Conservation (phyloP, 106 monocot species). For the Cymbidium sinense region DNA sequence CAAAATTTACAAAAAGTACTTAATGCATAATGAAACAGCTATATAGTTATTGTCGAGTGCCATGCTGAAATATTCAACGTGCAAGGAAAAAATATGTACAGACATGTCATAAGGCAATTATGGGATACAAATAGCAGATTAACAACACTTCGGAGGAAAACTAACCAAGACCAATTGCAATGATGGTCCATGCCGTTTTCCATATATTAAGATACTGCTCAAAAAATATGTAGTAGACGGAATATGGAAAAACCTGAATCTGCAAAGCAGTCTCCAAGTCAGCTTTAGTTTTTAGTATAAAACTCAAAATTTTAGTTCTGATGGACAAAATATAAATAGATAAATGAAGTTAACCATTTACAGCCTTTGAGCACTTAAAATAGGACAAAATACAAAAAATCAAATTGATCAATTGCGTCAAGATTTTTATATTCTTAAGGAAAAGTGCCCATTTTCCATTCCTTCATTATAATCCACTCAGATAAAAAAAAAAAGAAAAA, state of each 20-base stretch:
- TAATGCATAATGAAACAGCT: neutral
- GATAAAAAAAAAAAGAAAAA: neutral
- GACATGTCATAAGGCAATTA: neutral
- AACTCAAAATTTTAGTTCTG: neutral
- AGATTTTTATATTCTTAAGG: neutral
- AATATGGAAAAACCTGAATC: constrained; percentile 97
- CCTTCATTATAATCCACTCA: neutral
- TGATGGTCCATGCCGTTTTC: constrained; percentile 77
- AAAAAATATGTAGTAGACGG: constrained; percentile 98
- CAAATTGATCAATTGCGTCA: neutral
- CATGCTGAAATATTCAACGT: neutral
- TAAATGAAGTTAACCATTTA: neutral
- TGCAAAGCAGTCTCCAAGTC: constrained; percentile 22
- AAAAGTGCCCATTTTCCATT: neutral
- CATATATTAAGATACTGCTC: constrained; percentile 95
- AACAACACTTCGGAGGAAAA: constrained; percentile 9
- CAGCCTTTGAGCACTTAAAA: neutral
- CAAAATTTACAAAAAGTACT: neutral
- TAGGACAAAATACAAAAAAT: neutral
- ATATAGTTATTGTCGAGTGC: neutral
- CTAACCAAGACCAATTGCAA: constrained; percentile 81
- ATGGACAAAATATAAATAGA: neutral
- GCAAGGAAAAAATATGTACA: neutral
- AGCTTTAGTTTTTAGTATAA: neutral
- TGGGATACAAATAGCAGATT: neutral